Evolutionary conservation across 2,329 filamentous ascomycete species (phyloP), one percentile per base, ranked within the genome.

Genomic region (Shiraia sp.): DNA sequence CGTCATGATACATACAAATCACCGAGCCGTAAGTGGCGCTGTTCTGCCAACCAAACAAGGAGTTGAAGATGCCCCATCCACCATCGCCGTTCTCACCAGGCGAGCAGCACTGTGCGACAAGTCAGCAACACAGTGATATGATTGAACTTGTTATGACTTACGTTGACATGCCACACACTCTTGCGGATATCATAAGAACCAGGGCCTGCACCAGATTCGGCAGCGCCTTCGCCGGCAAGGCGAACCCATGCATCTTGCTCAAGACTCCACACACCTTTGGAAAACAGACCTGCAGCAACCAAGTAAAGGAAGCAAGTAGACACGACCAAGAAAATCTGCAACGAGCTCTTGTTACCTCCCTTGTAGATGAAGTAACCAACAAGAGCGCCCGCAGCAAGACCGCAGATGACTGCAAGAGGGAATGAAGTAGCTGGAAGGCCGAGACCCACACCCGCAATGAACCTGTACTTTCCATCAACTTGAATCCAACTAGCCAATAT

Each of bases 1-100:
- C 19, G 8, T 8, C 19, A 22, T 22, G 19, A 22, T 22, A 22
- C 19, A 4, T 8, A 22, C 19, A 84, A 49, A 95, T 83, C 51
- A 95, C 86, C 1, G 88, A 91, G 36, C 90, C 89, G 58, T 92
- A 90, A 2, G 90, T 95, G 4, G 88, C 90, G 10, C 87, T 89
- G 73, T 95, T 95, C 47, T 83, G 81, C 90, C 90, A 96, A 44
- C 90, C 90, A 9, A 95, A 76, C 38, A 95, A 77, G 44, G 88
- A 83, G 58, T 95, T 92, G 76, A 95, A 90, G 53, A 95, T 83
- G 40, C 88, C 88, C 90, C 89, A 95, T 31, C 87, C 88, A 26
- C 85, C 83, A 33, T 86, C 86, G 19, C 87, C 86, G 49, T 88
- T 84, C 27, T 85, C 70, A 37, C 82, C 72, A 0, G 89, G 86